Evolutionary conservation across 108 stramenopile genomes (phyloP), one percentile per base, ranked within the genome.

Genomic region (Conticribra guillardii): DNA sequence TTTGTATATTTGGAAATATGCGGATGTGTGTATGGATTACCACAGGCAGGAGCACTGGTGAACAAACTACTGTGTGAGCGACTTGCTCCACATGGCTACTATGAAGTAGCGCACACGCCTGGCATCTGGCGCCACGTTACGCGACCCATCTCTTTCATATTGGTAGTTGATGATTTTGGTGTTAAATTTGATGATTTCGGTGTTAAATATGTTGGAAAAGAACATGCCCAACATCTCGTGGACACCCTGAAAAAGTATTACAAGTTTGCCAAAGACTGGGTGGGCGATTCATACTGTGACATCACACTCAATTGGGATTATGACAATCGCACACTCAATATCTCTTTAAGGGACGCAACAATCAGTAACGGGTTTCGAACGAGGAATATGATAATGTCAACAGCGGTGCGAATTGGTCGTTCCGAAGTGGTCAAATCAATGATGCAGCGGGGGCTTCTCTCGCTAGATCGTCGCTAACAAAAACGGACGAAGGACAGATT

Each of bases 261-360:
- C 61, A 45, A 37, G 14, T 29, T 73, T 21, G 59, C 28, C 3
- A 27, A 14, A 22, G 85, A 86, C 30, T 77, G 69, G 65, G 49
- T 33, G 11, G 82, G 71, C 7, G n/a, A 23, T 14, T 51, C 61
- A 2, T 83, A 78, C 62, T 69, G 63, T 47, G 82, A 82, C 15
- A 44, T 83, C 33, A 58, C 55, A 11, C 30, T 86, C 29, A 51
- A 69, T 28, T 82, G 83, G 86, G 54, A 87, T 31, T 83, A 87
- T 52, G 8, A 34, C 29, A 44, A 37, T 4, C 54, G 81, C 16
- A 48, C 30, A 21, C 60, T 73, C 9, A 67, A 74, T 30, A 47
- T 78, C 11, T 76, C 85, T n/a, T n/a, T n/a, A 18, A 80, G 82
- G 81, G 82, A 82, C 14, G 80, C n/a, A n/a, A n/a, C n/a, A n/a